These are phyloP conservation scores for Lantana camara DNA, from an alignment of 257 asterid species.

Conservation along the genomic window DNA sequence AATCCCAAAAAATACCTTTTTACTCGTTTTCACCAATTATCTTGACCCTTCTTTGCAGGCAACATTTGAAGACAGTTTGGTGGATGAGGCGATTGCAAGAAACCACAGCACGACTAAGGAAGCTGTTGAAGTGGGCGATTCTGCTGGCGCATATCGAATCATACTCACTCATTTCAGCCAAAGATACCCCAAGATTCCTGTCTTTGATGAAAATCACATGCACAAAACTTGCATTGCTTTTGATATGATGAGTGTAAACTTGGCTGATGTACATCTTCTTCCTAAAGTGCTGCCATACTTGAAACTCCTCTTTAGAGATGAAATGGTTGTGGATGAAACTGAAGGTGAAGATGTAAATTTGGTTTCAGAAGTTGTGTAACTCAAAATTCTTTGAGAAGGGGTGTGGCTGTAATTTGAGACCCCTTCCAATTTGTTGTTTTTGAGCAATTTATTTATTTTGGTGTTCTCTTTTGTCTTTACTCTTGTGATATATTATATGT, in stretches of 20 bases:
- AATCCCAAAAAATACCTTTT: neutral
- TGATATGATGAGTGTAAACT: slow-evolving; percentile 92
- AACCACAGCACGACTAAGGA: slow-evolving; percentile 94
- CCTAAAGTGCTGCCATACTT: slow-evolving; percentile 81
- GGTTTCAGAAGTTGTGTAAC: slow-evolving; percentile 42
- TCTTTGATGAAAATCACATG: slow-evolving; percentile 71
- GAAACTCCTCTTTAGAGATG: slow-evolving; percentile 76
- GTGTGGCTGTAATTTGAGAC: neutral
- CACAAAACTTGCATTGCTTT: slow-evolving; percentile 88
- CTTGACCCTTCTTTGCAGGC: slow-evolving; percentile 52
- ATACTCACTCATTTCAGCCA: slow-evolving; percentile 97
- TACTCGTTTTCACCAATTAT: neutral
- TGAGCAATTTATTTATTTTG: neutral
- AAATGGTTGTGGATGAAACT: slow-evolving; percentile 68
- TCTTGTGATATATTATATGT: neutral
- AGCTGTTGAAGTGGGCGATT: slow-evolving; percentile 77
- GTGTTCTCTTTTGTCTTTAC: neutral
- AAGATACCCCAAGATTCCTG: slow-evolving; percentile 94
- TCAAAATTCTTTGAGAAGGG: slow-evolving; percentile 3
- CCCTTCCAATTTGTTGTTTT: neutral
- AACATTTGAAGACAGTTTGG: slow-evolving; percentile 84
- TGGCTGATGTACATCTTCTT: slow-evolving; percentile 78
- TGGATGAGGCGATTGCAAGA: slow-evolving; percentile 77
- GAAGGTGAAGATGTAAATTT: slow-evolving; percentile 63
- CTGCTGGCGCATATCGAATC: slow-evolving; percentile 79